Conservation (phyloP, 139 green algal genomes). For the Coelastrella sp. region DNA sequence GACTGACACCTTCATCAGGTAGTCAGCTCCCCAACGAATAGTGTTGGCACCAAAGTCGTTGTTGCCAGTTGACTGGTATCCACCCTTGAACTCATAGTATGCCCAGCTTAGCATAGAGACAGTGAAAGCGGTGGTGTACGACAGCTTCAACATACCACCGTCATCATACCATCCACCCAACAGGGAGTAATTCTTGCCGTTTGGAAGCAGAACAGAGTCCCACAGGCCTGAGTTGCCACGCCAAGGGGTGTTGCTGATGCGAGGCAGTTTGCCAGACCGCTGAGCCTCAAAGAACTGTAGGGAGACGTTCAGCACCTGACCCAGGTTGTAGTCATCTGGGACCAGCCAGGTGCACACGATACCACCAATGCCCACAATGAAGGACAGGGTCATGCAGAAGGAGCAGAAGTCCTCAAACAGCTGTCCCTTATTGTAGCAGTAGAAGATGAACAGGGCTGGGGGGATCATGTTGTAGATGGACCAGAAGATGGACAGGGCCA, state of each 20-base stretch:
- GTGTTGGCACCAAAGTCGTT: slow-evolving; percentile 50
- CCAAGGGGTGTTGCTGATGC: slow-evolving; percentile 50
- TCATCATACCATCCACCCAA: slow-evolving; percentile 52
- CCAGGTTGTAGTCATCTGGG: slow-evolving; percentile 56
- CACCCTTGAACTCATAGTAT: slow-evolving; percentile 50
- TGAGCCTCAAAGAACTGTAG: slow-evolving; percentile 57
- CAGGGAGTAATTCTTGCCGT: slow-evolving; percentile 51
- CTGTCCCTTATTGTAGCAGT: slow-evolving; percentile 57
- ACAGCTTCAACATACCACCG: slow-evolving; percentile 53
- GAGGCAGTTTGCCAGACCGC: slow-evolving; percentile 49
- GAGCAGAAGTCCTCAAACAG: slow-evolving; percentile 57
- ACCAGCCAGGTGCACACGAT: slow-evolving; percentile 54
- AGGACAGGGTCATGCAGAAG: slow-evolving; percentile 51
- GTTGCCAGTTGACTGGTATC: slow-evolving; percentile 44
- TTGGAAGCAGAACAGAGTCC: slow-evolving; percentile 51
- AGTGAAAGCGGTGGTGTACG: slow-evolving; percentile 53
- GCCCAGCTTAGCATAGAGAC: slow-evolving; percentile 51
- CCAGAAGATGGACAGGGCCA: slow-evolving; percentile 56
- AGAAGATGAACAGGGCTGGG: slow-evolving; percentile 55
- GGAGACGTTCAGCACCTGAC: slow-evolving; percentile 52
- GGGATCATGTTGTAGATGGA: slow-evolving; percentile 58
- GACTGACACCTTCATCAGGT: slow-evolving; percentile 55
- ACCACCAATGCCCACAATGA: slow-evolving; percentile 46
- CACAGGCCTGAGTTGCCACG: slow-evolving; percentile 50
- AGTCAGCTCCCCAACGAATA: slow-evolving; percentile 54